Percentiles rank a stretch among this genome's conserved stretches.
Conservation (phyloP, 2,329 filamentous ascomycete genomes). For the Colletotrichum salicis region DNA sequence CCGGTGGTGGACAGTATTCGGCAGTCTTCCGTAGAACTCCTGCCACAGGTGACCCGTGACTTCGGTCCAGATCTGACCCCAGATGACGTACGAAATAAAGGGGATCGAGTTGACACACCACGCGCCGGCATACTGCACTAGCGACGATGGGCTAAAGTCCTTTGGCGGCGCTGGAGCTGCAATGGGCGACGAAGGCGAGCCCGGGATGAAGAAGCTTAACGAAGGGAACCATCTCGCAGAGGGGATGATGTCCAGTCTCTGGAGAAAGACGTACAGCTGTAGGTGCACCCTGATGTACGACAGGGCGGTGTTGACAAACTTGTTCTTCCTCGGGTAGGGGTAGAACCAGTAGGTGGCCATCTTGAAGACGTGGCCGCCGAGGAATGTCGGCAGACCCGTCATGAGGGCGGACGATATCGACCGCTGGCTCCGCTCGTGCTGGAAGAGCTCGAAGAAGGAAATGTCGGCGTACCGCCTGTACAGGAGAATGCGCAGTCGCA, state of each 20-base stretch:
- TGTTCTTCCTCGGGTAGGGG: conserved; percentile 33
- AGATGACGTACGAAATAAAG: conserved; percentile 58
- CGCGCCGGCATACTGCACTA: conserved; percentile 56
- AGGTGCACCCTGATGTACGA: conserved; percentile 60
- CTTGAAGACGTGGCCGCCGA: conserved; percentile 47
- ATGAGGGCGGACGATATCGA: conserved; percentile 47
- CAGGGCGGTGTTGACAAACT: conserved; percentile 38
- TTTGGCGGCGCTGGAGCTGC: conserved; percentile 54
- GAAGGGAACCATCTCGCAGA: conserved; percentile 54
- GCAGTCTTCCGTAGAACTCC: conserved; percentile 52
- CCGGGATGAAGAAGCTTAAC: conserved; percentile 64
- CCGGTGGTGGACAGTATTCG: conserved; percentile 48
- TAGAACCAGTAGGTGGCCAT: conserved; percentile 39
- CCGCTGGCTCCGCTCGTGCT: conserved; percentile 46
- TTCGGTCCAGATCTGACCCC: conserved; percentile 50
- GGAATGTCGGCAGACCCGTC: conserved; percentile 53
- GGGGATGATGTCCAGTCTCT: conserved; percentile 60
- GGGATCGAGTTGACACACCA: conserved; percentile 57
- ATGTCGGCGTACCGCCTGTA: conserved; percentile 61
- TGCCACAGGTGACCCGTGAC: conserved; percentile 51
- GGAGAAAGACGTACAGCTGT: conserved; percentile 63
- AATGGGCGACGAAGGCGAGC: conserved; percentile 62
- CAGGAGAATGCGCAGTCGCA: conserved; percentile 65
- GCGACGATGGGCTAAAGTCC: conserved; percentile 49
- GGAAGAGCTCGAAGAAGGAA: conserved; percentile 58